Conservation (phyloP, 2,329 filamentous ascomycete genomes). For the Knufia petricola region DNA sequence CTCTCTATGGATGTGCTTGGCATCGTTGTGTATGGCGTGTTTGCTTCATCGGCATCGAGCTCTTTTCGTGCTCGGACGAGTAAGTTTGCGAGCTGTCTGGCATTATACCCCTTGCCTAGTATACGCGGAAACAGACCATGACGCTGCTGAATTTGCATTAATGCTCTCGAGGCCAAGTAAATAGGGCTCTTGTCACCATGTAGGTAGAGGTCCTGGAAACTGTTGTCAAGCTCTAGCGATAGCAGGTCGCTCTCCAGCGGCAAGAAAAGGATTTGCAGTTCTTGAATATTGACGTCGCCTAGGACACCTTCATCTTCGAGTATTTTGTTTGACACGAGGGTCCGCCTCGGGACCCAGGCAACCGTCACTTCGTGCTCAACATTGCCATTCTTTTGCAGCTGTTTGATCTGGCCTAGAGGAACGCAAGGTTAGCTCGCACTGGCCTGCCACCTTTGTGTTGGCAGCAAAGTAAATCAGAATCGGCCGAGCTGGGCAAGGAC, state of each 20-base stretch:
- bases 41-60: slow-evolving; percentile 62
- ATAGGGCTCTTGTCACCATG: slow-evolving; percentile 85
- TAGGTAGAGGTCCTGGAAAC: slow-evolving; percentile 79
- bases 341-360: slow-evolving; percentile 90
- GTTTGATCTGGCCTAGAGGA: slow-evolving; percentile 74
- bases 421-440: slow-evolving; percentile 48
- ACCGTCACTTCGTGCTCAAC: slow-evolving; percentile 93
- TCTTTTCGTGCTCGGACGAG: slow-evolving; percentile 88
- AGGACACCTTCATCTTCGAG: slow-evolving; percentile 88
- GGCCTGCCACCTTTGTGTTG: slow-evolving; percentile 25
- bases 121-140: slow-evolving; percentile 92
- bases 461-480: neutral
- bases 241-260: slow-evolving; percentile 84
- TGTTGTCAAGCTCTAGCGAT: slow-evolving; percentile 79
- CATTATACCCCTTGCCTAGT: slow-evolving; percentile 90
- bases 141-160: slow-evolving; percentile 88
- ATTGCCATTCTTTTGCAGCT: slow-evolving; percentile 75
- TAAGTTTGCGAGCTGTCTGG: slow-evolving; percentile 76
- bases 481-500: neutral
- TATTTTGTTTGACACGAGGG: slow-evolving; percentile 79
- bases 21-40: slow-evolving; percentile 39
- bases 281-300: slow-evolving; percentile 80
- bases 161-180: slow-evolving; percentile 76
- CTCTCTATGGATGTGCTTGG: slow-evolving; percentile 85
- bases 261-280: slow-evolving; percentile 82